Conservation (phyloP, 805 yeast genomes). For the Sungouiozyma ichnusensis region DNA sequence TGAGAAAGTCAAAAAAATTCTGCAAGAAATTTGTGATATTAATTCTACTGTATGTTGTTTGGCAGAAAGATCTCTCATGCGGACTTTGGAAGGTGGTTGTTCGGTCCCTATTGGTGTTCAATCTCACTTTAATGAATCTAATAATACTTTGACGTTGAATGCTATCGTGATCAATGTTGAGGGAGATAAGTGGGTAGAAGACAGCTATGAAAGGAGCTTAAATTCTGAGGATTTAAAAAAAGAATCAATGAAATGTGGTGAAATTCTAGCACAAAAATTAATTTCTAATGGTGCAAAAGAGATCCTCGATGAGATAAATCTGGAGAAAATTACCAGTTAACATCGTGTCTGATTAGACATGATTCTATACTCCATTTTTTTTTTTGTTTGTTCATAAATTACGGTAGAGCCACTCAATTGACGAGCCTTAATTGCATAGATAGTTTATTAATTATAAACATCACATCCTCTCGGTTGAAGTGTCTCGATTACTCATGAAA, state of each 20-base stretch:
- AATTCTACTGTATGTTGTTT: slow-evolving; percentile 64
- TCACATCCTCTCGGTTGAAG: too few relatives aligned
- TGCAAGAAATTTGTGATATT: slow-evolving; percentile 54
- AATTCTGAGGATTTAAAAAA: slow-evolving; percentile 31
- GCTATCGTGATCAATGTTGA: slow-evolving; percentile 80
- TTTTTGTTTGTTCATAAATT: too few relatives aligned
- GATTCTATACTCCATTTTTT: too few relatives aligned
- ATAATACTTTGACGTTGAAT: slow-evolving; percentile 41
- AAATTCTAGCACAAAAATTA: slow-evolving; percentile 53
- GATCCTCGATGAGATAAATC: slow-evolving; percentile 72
- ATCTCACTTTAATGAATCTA: slow-evolving; percentile 39
- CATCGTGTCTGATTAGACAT: too few relatives aligned
- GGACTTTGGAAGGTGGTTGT: slow-evolving; percentile 92
- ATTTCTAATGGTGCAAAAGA: slow-evolving; percentile 69
- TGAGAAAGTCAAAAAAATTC: slow-evolving; percentile 42
- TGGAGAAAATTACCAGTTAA: slow-evolving; percentile 42
- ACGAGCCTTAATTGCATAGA: too few relatives aligned
- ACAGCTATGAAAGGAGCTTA: slow-evolving; percentile 24
- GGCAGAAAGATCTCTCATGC: slow-evolving; percentile 82
- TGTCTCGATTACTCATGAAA: too few relatives aligned
- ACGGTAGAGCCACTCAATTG: too few relatives aligned
- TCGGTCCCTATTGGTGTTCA: slow-evolving; percentile 94
- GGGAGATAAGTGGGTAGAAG: slow-evolving; percentile 63
- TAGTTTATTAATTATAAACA: too few relatives aligned
- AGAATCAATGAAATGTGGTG: slow-evolving; percentile 68